Base-by-base conservation (phyloP, 257 asterid genomes). In the Penstemon newberryi region DNA sequence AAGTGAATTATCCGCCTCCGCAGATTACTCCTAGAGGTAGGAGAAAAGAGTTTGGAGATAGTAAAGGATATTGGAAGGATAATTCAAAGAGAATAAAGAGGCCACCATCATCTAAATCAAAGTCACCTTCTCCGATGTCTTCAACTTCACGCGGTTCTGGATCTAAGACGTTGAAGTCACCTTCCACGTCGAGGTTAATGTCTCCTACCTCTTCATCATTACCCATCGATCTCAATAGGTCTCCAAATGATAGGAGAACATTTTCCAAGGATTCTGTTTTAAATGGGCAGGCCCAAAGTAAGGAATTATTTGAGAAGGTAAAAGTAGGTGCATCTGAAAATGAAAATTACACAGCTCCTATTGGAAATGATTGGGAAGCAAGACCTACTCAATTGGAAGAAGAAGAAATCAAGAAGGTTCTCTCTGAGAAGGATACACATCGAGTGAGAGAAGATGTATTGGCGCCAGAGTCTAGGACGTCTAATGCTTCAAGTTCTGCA, bases 51-150 rank as follows among this genome's bases (percentile, higher is more conserved):
- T 70, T 73, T 36, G 70, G 63, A 52, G 70, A 65, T 61, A 80
- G 67, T 63, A 84, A 82, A 54, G 75, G 74, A 70, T 71, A 69
- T 52, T 49, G 61, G 71, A 75, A 59, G 63, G 75, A 70, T 15
- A 62, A 47, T 37, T 47, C 71, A 13, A 68, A 81, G 75, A 79
- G 73, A 57, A 70, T 75, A 40, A 80, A 75, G 70, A 71, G 62
- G 40, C 78, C 76, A 15, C 75, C 75, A 57, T 66, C 76, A 66
- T 79, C 82, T 50, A 81, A 74, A 67, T 71, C 81, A 44, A 61
- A 54, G 58, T 76, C 86, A 65, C 77, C 70, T 63, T 55, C 44
- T n/a, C 70, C 72, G 19, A 49, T 67, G 63, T 66, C 83, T 68
- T 71, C 79, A 75, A 65, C 77, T 61, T 75, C 78, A 38, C 73